A percentile compares a stretch with the other conserved stretches of the same genome.
phyloP scores from a whole-genome alignment of 495 filamentous ascomycete genomes.

The Bathelium albidoporum region DNA sequence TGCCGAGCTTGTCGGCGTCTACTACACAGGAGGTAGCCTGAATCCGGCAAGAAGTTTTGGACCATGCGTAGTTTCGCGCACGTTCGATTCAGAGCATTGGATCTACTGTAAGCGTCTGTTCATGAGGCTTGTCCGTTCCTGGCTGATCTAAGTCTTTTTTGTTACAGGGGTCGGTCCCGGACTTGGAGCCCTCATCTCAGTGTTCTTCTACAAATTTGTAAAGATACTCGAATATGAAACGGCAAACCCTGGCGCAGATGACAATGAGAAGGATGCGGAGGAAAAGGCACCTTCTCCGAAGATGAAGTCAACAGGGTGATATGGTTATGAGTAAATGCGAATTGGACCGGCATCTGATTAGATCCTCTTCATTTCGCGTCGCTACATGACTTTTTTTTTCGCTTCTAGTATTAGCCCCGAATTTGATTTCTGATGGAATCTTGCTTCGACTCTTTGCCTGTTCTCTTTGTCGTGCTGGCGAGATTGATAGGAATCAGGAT shows the following conservation, averaged over 20 bases:
- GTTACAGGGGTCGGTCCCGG: constrained; percentile 45
- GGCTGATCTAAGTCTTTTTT: neutral
- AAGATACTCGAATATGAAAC: constrained; percentile 25
- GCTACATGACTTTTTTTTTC: neutral
- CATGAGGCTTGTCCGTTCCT: neutral
- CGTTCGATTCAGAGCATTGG: constrained; percentile 19
- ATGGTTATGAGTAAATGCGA: neutral
- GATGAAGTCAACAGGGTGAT: neutral
- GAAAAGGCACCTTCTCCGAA: constrained; percentile 2
- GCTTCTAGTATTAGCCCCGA: neutral
- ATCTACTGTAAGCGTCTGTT: constrained; percentile 18
- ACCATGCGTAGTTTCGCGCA: constrained; percentile 15
- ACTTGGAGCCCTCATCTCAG: constrained; percentile 54
- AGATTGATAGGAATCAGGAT: neutral
- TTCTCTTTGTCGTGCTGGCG: too few relatives aligned
- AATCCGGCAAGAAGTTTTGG: constrained; percentile 24
- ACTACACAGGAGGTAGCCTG: constrained; percentile 14
- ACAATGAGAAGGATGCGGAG: constrained; percentile 20
- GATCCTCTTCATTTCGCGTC: too few relatives aligned
- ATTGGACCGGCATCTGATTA: too few relatives aligned
- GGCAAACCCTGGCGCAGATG: constrained; percentile 18
- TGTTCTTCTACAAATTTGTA: constrained; percentile 21
- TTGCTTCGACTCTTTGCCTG: too few relatives aligned
- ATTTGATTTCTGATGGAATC: too few relatives aligned
- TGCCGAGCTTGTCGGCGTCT: constrained; percentile 17